phyloP scores from a whole-genome alignment of 345 rosid genomes.

The Luvunga scandens region DNA sequence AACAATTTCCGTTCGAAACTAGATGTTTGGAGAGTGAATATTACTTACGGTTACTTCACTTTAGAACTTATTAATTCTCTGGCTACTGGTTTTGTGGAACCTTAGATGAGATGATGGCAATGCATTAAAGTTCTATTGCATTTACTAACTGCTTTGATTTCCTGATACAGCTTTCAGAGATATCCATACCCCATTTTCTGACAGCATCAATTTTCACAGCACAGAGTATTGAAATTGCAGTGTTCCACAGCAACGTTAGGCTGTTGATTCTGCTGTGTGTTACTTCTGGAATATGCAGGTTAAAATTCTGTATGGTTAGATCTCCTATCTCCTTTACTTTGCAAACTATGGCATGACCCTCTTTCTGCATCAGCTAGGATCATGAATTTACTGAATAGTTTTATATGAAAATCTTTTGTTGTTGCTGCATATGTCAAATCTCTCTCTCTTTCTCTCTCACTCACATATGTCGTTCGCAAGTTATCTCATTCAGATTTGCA shows the following conservation, averaged over 20 bases:
- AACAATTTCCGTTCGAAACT: neutral
- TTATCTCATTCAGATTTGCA: neutral
- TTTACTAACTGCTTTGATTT: constrained; percentile 16
- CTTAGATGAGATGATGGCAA: neutral
- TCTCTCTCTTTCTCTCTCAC: neutral
- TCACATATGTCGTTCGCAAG: neutral
- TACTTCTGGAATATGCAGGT: constrained; percentile 94
- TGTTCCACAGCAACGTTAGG: constrained; percentile 70
- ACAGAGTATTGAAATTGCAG: constrained; percentile 63
- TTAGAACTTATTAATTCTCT: neutral
- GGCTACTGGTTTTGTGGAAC: neutral
- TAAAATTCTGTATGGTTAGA: constrained; percentile 74
- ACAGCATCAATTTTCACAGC: constrained; percentile 95
- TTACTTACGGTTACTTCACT: neutral
- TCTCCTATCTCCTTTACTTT: constrained; percentile 36
- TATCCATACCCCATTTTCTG: constrained; percentile 83
- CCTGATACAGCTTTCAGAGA: constrained; percentile 77
- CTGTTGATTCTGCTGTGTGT: constrained; percentile 68
- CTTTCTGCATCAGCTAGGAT: neutral
- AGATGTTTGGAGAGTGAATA: neutral
- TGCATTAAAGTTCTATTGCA: neutral
- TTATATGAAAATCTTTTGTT: neutral
- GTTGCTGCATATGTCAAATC: neutral
- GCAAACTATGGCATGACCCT: constrained; percentile 5
- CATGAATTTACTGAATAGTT: neutral